phyloP scores from a whole-genome alignment of 2,329 filamentous ascomycete species.

The Exophiala alcalophila region DNA sequence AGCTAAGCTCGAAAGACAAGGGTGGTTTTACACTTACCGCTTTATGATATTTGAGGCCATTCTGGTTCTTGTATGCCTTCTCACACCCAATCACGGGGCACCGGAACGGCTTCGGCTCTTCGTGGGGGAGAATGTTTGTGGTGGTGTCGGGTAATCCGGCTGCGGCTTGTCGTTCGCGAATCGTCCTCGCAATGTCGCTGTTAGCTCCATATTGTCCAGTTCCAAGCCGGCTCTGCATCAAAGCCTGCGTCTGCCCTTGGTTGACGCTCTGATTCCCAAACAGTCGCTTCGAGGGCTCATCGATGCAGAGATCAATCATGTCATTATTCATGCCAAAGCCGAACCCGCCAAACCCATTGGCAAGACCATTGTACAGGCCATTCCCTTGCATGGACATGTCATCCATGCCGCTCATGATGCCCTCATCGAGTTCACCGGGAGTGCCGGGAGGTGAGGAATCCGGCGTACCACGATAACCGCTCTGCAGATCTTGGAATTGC shows the following conservation, averaged over 20 bases:
- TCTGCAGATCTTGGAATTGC: conserved; percentile 55
- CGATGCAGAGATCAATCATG: conserved; percentile 67
- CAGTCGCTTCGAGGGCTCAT: conserved; percentile 89
- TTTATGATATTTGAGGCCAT: conserved; percentile 89
- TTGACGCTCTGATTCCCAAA: conserved; percentile 72
- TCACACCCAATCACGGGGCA: conserved; percentile 95
- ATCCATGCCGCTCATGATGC: conserved; percentile 61
- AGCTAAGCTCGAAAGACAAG: conserved; percentile 28
- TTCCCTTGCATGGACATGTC: conserved; percentile 58
- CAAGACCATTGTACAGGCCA: conserved; percentile 40
- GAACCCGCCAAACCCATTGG: conserved; percentile 36
- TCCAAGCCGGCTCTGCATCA: conserved; percentile 73
- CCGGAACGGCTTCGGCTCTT: conserved; percentile 96
- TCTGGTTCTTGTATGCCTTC: conserved; percentile 99
- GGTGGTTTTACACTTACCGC: conserved; percentile 58
- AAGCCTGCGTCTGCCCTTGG: conserved; percentile 59
- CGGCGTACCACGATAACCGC: conserved; percentile 51
- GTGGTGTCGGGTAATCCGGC: conserved; percentile 53
- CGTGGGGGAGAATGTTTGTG: conserved; percentile 55
- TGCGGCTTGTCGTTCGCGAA: conserved; percentile 63
- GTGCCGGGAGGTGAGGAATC: conserved; percentile 68
- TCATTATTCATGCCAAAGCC: conserved; percentile 49
- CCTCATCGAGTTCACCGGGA: conserved; percentile 71
- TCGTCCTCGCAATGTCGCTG: conserved; percentile 67
- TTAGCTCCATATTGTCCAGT: conserved; percentile 73